Conservation (phyloP, 352 stramenopile genomes). For the Phytopythium helicoides region DNA sequence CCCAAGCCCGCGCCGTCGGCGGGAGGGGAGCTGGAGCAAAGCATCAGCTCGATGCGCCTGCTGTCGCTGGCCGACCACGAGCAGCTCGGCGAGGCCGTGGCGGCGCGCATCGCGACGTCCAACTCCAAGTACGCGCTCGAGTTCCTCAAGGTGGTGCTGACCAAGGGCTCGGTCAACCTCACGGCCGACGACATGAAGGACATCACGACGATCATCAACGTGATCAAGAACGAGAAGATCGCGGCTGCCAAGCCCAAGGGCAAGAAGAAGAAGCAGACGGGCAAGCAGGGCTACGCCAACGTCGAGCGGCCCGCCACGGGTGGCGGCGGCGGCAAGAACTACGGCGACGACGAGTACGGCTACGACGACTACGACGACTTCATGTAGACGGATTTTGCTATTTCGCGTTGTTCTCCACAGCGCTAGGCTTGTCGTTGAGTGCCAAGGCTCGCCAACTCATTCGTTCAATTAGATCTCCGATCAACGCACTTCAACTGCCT, state of each 20-base stretch:
- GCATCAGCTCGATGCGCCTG: slow-evolving; percentile 61
- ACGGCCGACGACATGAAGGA: slow-evolving; percentile 87
- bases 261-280: slow-evolving; percentile 85
- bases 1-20: slow-evolving; percentile 30
- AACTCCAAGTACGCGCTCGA: slow-evolving; percentile 79
- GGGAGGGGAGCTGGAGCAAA: slow-evolving; percentile 35
- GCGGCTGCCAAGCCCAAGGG: slow-evolving; percentile 71
- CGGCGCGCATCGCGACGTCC: slow-evolving; percentile 48
- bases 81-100: slow-evolving; percentile 60
- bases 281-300: slow-evolving; percentile 80
- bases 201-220: slow-evolving; percentile 83
- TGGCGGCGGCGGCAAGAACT: slow-evolving; percentile 32
- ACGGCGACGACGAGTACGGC: slow-evolving; percentile 50
- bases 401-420: not conserved
- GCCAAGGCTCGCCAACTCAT: too few species aligned
- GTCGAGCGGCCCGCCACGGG: slow-evolving; percentile 57
- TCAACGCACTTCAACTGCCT: too few species aligned
- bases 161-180: slow-evolving; percentile 71
- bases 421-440: too few species aligned
- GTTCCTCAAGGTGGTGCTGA: slow-evolving; percentile 81
- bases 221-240: slow-evolving; percentile 90
- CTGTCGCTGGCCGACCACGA: slow-evolving; percentile 75
- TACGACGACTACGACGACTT: slow-evolving; percentile 87
- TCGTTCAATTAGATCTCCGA: too few species aligned
- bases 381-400: slow-evolving; percentile 51